These are phyloP conservation scores for Aspergillus sp. DNA, from an alignment of 2,329 filamentous ascomycete species.

Conservation along the genomic window DNA sequence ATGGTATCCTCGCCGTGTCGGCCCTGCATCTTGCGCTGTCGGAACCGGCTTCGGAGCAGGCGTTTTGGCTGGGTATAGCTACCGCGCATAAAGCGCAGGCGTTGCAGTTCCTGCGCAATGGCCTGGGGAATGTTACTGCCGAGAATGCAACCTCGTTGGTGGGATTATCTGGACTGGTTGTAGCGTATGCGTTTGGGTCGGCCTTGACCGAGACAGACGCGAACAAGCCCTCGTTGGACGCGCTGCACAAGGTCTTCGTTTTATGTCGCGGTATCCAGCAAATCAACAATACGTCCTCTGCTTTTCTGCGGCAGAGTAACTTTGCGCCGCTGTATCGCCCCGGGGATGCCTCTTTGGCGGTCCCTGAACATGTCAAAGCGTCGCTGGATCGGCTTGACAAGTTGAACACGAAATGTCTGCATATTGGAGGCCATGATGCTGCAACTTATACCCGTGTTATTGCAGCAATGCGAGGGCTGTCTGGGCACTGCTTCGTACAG, in stretches of 20 bases:
- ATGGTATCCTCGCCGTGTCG: slow-evolving; percentile 25
- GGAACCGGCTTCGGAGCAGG: neutral
- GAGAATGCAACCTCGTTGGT: slow-evolving; percentile 20
- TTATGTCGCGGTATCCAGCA: slow-evolving; percentile 10
- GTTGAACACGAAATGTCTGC: neutral
- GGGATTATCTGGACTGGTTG: slow-evolving; percentile 18
- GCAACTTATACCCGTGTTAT: slow-evolving; percentile 8
- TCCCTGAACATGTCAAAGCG: neutral
- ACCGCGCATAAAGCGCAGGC: slow-evolving; percentile 19
- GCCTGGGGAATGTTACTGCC: slow-evolving; percentile 11
- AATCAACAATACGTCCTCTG: neutral
- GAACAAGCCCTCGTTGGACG: slow-evolving; percentile 1
- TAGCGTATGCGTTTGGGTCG: slow-evolving; percentile 24
- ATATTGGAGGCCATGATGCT: neutral
- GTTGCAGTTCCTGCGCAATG: neutral
- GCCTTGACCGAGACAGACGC: slow-evolving; percentile 8
- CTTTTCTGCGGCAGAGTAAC: neutral
- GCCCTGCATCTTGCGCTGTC: slow-evolving; percentile 22
- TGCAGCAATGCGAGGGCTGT: slow-evolving; percentile 9
- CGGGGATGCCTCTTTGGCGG: neutral
- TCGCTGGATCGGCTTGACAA: slow-evolving; percentile 2
- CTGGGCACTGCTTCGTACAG: slow-evolving; percentile 13
- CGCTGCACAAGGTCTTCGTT: slow-evolving; percentile 4
- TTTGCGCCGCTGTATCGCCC: slow-evolving; percentile 5
- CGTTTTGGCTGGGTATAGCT: slow-evolving; percentile 20